Evolutionary conservation across 1,139 yeast species (phyloP), one percentile per base, ranked within the genome.

Genomic region (Hyphopichia khmerensis): DNA sequence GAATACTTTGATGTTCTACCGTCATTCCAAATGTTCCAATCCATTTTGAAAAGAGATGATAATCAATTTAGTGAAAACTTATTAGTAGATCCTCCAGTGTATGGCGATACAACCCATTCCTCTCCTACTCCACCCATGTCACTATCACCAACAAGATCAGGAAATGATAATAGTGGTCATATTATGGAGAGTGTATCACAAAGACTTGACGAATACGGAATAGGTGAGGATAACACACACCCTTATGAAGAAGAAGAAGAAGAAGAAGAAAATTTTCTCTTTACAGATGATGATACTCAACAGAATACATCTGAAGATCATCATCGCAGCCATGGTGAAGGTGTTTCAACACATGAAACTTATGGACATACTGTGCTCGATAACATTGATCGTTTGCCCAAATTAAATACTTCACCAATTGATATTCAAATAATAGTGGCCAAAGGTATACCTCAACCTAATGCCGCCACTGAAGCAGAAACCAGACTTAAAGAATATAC

Each of bases 21-120:
- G 1, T 79, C 85, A 1, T 82, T 81, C 54, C 84, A 80, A 50
- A 79, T 81, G 83, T 80, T 77, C 50, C 81, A 77, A 49, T 70
- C 79, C 23, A 69, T 81, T 44, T 65, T 80, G 45, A 75, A 75
- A 44, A 54, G 84, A 43, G 75, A 72, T 47, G 75, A 70, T 43
- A 52, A 53, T 32, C 78, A 74, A 49, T 73, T 73, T 44, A 59
- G 55, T 41, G 79, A 73, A 46, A 64, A 69, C 43, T 55, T 66
- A 18, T 51, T 60, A 16, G 64, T 64, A 0, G 47, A 53, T 9
- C 79, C 79, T 2, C 79, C 79, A 1, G 57, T 48, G 2, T 73
- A 73, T 47, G 74, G 70, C 3, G 77, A 67, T 40, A 55, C 64
- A 4, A 35, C 51, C 3, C 61, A 63, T 42, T 56, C 69, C 1